Conservation (phyloP, 805 yeast species). For the Saccharomycopsis sp. region DNA sequence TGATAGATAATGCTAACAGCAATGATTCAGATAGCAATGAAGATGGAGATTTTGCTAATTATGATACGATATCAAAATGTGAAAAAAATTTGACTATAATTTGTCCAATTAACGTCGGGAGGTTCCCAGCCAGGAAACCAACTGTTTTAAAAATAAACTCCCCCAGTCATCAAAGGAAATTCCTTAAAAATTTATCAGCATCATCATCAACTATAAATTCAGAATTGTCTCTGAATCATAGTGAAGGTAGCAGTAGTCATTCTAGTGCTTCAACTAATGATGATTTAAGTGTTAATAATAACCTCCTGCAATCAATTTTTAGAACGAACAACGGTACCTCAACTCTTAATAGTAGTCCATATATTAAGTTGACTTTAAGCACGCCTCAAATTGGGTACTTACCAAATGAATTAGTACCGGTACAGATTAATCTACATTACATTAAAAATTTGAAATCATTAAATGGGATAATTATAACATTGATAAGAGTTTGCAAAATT, state of each 20-base stretch:
- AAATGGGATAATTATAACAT: conserved; percentile 69
- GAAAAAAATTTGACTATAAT: conserved; percentile 55
- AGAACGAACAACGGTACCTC: not conserved
- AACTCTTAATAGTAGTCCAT: not conserved
- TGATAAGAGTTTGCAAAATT: conserved; percentile 72
- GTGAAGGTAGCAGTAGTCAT: not conserved
- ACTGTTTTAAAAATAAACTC: conserved; percentile 58
- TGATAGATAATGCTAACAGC: not conserved
- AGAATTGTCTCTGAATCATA: conserved; percentile 3
- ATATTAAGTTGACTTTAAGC: conserved; percentile 34
- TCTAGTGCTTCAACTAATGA: not conserved
- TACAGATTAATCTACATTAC: conserved; percentile 60
- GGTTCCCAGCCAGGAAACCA: conserved; percentile 59
- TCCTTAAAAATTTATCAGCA: conserved; percentile 33
- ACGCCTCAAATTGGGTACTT: conserved; percentile 61
- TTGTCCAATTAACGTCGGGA: conserved; percentile 68
- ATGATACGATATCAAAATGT: conserved; percentile 35
- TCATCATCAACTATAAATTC: conserved; percentile 37
- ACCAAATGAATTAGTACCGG: conserved; percentile 74
- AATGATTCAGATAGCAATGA: not conserved
- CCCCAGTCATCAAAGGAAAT: conserved; percentile 37
- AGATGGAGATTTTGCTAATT: not conserved
- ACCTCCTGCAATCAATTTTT: conserved; percentile 7
- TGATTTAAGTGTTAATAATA: not conserved
- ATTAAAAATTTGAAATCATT: conserved; percentile 62